These are phyloP conservation scores for Blastomyces silverae DNA, from an alignment of 2,329 filamentous ascomycete genomes.

Conservation along the genomic window DNA sequence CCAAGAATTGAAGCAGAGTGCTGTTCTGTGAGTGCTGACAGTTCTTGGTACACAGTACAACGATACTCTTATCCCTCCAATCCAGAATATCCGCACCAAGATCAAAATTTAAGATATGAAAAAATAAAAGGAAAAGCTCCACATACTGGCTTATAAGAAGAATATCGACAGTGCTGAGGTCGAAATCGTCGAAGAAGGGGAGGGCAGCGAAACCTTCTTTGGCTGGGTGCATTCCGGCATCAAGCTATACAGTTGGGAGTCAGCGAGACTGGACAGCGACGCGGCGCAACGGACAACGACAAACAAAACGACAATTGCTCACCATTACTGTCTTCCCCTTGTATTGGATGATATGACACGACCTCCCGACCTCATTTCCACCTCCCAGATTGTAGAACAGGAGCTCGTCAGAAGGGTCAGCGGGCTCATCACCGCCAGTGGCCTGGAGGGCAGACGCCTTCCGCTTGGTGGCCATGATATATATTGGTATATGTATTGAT, in stretches of 20 bases:
- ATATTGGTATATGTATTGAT: slow-evolving; percentile 10
- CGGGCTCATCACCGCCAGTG: slow-evolving; percentile 65
- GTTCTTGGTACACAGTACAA: neutral
- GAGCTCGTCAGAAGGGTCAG: slow-evolving; percentile 88
- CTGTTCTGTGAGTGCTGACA: neutral
- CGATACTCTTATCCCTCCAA: neutral
- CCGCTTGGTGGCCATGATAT: slow-evolving; percentile 80
- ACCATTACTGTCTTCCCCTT: slow-evolving; percentile 99
- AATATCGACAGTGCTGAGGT: slow-evolving; percentile 93
- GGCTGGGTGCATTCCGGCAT: slow-evolving; percentile 93
- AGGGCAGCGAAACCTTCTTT: slow-evolving; percentile 90
- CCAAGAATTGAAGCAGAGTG: neutral
- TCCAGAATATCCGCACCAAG: slow-evolving; percentile 10
- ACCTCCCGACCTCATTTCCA: slow-evolving; percentile 93
- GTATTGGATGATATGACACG: slow-evolving; percentile 97
- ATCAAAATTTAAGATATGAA: slow-evolving; percentile 6
- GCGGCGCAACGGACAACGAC: neutral
- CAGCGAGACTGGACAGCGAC: slow-evolving; percentile 13
- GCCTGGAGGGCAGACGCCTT: slow-evolving; percentile 72
- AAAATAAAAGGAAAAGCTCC: slow-evolving; percentile 23
- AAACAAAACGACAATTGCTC: slow-evolving; percentile 30
- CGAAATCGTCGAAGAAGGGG: slow-evolving; percentile 97
- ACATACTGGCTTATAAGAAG: slow-evolving; percentile 99
- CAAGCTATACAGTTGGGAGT: slow-evolving; percentile 57
- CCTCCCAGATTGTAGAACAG: slow-evolving; percentile 91